A percentile compares a stretch with the other conserved stretches of the same genome.
Conservation (phyloP, 2,329 filamentous ascomycete species). For the Talaromyces sp. region DNA sequence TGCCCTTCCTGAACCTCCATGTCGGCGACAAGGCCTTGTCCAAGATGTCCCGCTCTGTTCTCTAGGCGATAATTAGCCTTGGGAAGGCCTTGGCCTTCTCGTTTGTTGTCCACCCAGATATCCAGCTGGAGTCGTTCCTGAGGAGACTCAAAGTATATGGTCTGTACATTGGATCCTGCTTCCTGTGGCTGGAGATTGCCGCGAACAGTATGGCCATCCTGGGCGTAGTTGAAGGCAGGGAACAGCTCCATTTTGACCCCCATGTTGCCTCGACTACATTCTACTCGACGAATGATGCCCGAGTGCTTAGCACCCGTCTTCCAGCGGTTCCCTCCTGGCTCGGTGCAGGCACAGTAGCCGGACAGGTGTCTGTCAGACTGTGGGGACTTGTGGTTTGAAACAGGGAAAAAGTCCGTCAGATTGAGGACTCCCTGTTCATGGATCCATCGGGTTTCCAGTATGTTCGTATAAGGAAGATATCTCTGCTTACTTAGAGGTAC, state of each 20-base stretch:
- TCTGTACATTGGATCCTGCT: conserved; percentile 49
- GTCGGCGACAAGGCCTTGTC: conserved; percentile 60
- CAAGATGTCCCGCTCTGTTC: conserved; percentile 50
- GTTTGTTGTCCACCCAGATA: conserved; percentile 61
- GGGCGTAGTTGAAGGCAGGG: conserved; percentile 68
- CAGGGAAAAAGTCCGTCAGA: conserved; percentile 70
- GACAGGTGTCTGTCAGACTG: conserved; percentile 29
- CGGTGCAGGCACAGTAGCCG: conserved; percentile 34
- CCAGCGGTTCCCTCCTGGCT: conserved; percentile 49
- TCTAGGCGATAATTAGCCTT: conserved; percentile 55
- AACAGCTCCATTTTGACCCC: conserved; percentile 67
- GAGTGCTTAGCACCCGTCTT: conserved; percentile 40
- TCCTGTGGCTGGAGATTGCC: conserved; percentile 35
- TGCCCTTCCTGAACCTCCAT: conserved; percentile 63
- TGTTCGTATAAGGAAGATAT: conserved; percentile 70
- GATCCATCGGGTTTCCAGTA: conserved; percentile 73
- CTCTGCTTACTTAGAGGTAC: conserved; percentile 66
- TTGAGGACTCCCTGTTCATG: conserved; percentile 71
- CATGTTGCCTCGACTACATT: conserved; percentile 66
- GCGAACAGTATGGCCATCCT: conserved; percentile 52
- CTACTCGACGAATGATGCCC: conserved; percentile 62
- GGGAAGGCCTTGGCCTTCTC: conserved; percentile 47
- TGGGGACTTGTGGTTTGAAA: conserved; percentile 58
- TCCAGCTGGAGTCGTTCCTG: conserved; percentile 62
- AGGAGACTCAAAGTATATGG: conserved; percentile 60